These are phyloP conservation scores for Kurtzmaniella quercitrusa DNA, from an alignment of 1,139 yeast species.

Conservation along the genomic window DNA sequence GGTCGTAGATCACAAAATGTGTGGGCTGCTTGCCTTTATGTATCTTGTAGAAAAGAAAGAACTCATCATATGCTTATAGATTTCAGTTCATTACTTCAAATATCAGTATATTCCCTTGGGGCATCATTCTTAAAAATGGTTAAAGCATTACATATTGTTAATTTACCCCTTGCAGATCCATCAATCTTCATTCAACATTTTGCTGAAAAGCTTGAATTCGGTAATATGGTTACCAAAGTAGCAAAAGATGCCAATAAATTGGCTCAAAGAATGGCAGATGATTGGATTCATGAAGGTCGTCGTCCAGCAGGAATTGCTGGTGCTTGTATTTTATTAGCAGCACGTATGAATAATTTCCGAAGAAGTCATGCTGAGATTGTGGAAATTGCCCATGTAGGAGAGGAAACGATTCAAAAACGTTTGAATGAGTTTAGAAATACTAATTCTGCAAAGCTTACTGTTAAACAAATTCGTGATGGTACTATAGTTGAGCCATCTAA, in stretches of 20 bases:
- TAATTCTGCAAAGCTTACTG: constrained; percentile 66
- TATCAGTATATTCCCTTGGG: constrained; percentile 90
- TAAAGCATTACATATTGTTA: constrained; percentile 67
- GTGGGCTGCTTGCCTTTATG: constrained; percentile 87
- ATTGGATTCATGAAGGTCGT: constrained; percentile 95
- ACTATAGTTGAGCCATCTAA: constrained; percentile 45
- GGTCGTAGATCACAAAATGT: constrained; percentile 95
- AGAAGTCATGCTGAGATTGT: constrained; percentile 92
- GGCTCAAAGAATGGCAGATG: constrained; percentile 87
- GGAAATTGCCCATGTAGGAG: constrained; percentile 93
- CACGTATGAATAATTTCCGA: constrained; percentile 92
- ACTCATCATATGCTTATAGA: constrained; percentile 96
- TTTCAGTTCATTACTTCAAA: constrained; percentile 83
- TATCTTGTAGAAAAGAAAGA: constrained; percentile 87
- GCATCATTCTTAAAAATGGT: constrained; percentile 93
- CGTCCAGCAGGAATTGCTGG: constrained; percentile 99
- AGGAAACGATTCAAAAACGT: constrained; percentile 85
- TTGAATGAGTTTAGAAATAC: constrained; percentile 84
- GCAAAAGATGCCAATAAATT: constrained; percentile 81
- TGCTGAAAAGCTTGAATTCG: constrained; percentile 81
- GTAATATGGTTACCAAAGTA: constrained; percentile 66
- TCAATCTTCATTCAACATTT: constrained; percentile 90
- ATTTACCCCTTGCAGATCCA: constrained; percentile 88
- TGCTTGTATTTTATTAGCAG: constrained; percentile 87
- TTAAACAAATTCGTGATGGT: constrained; percentile 61